Evolutionary conservation across 257 asterid genomes (phyloP).

Genomic region (Agastache rugosa): DNA sequence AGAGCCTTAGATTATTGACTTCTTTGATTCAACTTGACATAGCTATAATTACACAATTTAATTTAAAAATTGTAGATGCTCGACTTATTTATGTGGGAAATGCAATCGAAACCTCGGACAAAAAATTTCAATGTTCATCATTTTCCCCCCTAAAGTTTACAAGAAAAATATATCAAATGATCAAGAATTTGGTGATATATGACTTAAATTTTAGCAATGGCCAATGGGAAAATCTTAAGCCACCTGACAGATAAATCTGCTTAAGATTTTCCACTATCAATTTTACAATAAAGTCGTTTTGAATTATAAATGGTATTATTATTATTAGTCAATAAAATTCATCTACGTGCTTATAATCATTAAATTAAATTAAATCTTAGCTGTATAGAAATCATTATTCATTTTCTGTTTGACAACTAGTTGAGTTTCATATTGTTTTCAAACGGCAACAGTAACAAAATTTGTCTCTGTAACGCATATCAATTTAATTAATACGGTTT

Average conservation of each 20-base stretch:
- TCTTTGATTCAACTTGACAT: neutral
- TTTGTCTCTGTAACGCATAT: slow-evolving; percentile 2
- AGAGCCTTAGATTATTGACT: neutral
- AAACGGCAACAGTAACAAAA: neutral
- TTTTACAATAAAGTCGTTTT: neutral
- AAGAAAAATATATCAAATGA: slow-evolving; percentile 1
- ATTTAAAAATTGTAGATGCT: neutral
- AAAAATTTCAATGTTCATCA: neutral
- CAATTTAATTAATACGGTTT: too few species aligned
- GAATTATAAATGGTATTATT: neutral
- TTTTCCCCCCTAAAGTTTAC: neutral
- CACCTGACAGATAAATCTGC: slow-evolving; percentile 26
- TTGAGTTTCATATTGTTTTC: slow-evolving; percentile 26
- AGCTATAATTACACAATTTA: neutral
- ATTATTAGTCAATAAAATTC: slow-evolving; percentile 35
- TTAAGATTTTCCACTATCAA: slow-evolving; percentile 31
- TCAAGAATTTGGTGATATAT: slow-evolving; percentile 23
- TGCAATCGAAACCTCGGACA: neutral
- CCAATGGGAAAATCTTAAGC: slow-evolving; percentile 37
- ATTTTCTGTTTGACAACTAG: neutral
- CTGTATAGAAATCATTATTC: slow-evolving; percentile 17
- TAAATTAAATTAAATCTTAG: slow-evolving; percentile 26
- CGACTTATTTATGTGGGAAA: neutral
- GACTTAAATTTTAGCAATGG: slow-evolving; percentile 15
- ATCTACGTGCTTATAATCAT: slow-evolving; percentile 27